These are phyloP conservation scores for Yarrowia galli DNA, from an alignment of 1,139 yeast genomes.

Conservation along the genomic window DNA sequence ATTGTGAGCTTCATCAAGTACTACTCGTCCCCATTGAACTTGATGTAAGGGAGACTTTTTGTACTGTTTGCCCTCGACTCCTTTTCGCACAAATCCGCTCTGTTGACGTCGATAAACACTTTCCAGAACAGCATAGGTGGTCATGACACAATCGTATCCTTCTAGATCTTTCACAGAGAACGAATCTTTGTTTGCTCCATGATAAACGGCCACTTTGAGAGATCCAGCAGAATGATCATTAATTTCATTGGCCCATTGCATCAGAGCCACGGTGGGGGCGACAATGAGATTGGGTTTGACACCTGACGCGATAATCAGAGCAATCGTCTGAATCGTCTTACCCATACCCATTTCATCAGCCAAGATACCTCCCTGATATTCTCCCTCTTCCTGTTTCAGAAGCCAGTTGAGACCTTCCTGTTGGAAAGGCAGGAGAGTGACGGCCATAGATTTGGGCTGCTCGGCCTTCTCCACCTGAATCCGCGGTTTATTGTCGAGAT, in stretches of 20 bases:
- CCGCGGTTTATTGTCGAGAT: slow-evolving; percentile 59
- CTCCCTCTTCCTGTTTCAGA: slow-evolving; percentile 76
- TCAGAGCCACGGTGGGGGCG: slow-evolving; percentile 96
- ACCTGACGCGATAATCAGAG: slow-evolving; percentile 56
- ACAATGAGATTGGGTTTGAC: slow-evolving; percentile 78
- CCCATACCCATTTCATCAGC: slow-evolving; percentile 99
- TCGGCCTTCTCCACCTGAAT: slow-evolving; percentile 65
- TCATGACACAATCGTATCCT: slow-evolving; percentile 79
- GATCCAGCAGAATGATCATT: slow-evolving; percentile 78
- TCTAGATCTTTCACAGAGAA: slow-evolving; percentile 57
- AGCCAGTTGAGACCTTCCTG: slow-evolving; percentile 94
- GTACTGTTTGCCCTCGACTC: slow-evolving; percentile 63
- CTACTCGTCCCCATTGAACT: slow-evolving; percentile 83
- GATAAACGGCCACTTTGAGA: slow-evolving; percentile 73
- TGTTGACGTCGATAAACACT: slow-evolving; percentile 82
- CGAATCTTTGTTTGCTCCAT: slow-evolving; percentile 80
- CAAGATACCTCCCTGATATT: slow-evolving; percentile 86
- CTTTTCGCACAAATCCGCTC: slow-evolving; percentile 80
- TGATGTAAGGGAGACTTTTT: slow-evolving; percentile 79
- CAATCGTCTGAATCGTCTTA: slow-evolving; percentile 93
- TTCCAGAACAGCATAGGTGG: slow-evolving; percentile 91
- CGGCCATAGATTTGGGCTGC: slow-evolving; percentile 82
- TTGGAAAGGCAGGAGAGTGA: slow-evolving; percentile 85
- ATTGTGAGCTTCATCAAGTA: slow-evolving; percentile 95
- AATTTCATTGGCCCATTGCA: slow-evolving; percentile 97